Conservation (phyloP, 148 eudicot species). For the Cornus suecica region DNA sequence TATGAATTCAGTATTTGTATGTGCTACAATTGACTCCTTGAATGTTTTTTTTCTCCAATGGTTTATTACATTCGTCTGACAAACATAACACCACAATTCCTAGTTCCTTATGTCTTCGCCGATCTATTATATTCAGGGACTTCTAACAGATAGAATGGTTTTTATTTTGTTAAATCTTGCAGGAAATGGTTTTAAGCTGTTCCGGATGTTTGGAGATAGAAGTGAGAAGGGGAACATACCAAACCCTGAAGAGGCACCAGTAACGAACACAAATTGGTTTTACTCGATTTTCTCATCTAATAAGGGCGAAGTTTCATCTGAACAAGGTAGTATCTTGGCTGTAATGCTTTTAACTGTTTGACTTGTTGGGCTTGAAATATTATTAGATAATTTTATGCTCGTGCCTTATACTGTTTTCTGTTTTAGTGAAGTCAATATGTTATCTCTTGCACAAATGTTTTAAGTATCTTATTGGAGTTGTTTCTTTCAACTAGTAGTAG, state of each 20-base stretch:
- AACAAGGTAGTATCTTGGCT: constrained; percentile 24
- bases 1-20: not conserved
- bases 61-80: not conserved
- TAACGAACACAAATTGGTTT: constrained; percentile 36
- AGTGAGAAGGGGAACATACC: constrained; percentile 16
- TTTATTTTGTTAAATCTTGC: constrained; percentile 10
- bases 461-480: not conserved
- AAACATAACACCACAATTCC: not conserved
- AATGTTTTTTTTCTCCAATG: not conserved
- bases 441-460: not conserved
- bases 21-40: constrained; percentile 1
- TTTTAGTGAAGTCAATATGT: not conserved
- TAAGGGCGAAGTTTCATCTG: constrained; percentile 9
- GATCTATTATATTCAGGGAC: not conserved
- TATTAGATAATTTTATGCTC: not conserved
- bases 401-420: not conserved
- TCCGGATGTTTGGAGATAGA: constrained; percentile 35
- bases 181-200: constrained; percentile 41
- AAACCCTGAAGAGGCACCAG: constrained; percentile 19
- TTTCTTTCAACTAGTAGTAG: not conserved
- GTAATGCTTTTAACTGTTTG: not conserved
- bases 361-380: not conserved
- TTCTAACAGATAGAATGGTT: not conserved
- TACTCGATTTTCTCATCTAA: constrained; percentile 25
- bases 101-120: not conserved